Evolutionary conservation across 352 stramenopile genomes (phyloP), one percentile per base, ranked within the genome.

Genomic region (Pythium vanterpoolii): DNA sequence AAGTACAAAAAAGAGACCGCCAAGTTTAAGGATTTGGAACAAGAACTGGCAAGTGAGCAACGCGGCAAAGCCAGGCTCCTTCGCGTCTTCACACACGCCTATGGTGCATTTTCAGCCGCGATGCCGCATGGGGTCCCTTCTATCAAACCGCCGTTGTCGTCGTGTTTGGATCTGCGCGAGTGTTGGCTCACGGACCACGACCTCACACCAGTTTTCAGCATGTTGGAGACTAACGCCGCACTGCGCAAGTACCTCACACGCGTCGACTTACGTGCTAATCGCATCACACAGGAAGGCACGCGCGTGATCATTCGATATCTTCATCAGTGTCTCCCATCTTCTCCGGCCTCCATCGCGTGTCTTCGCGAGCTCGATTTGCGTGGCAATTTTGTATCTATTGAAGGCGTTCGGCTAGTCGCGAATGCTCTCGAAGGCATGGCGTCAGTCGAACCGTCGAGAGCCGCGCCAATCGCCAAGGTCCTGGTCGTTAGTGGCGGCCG

Each of bases 371-470:
- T 93, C 7, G 76, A 89, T 58, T 58, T 93, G 16, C 80, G 81
- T 21, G 66, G 76, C n/a, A 93, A 93, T 43, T 88, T 67, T 56
- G 70, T 93, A 48, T 84, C 79, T 16, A 66, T 88, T 3, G 79
- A 90, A 48, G 80, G 80, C 10, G 62, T 90, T 19, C 80, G 83
- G 16, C 47, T 54, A 4, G 62, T 93, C 8, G 83, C 80, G 0
- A 83, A 44, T 38, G 65, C 64, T 1, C 51, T 93, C 0, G 76
- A 90, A 52, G 55, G 42, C 13, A 46, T 87, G n/a, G 31, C 44
- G 5, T 46, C 36, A 6, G 31, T 26, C 19, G 24, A 56, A 30
- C 48, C 28, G 19, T 31, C 57, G 14, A 18, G 40, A 49, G 40
- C 30, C 21, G 13, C 36, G 13, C 43, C 28, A 3, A 61, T 82